Evolutionary conservation across 139 green algal genomes (phyloP).

Genomic region (Chlorella sp.): DNA sequence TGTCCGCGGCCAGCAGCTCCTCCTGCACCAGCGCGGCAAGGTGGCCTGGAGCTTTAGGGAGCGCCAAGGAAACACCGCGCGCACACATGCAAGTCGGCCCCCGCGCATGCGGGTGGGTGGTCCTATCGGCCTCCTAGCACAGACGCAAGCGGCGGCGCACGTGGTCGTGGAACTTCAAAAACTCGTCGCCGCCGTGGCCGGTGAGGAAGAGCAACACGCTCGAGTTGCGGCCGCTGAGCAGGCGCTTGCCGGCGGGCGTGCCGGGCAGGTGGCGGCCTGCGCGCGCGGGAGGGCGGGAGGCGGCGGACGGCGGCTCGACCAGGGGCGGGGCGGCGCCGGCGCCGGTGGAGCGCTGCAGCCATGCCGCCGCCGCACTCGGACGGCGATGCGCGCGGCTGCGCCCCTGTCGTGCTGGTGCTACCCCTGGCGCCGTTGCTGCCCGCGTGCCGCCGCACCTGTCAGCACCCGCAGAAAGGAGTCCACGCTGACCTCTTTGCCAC

Average conservation of each 20-base stretch:
- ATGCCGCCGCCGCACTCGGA: too few species aligned
- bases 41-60: too few species aligned
- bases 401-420: too few species aligned
- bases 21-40: conserved; percentile 17
- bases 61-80: too few species aligned
- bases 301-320: too few species aligned
- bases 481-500: conserved; percentile 87
- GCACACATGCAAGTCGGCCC: too few species aligned
- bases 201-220: conserved; percentile 91
- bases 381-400: too few species aligned
- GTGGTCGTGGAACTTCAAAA: conserved; percentile 95
- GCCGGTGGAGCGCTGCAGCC: too few species aligned
- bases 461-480: conserved; percentile 88
- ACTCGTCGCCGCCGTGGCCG: conserved; percentile 90
- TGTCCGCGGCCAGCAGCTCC: conserved; percentile 68
- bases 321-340: too few species aligned
- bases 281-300: too few species aligned
- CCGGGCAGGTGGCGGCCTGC: conserved; percentile 33
- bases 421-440: too few species aligned
- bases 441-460: conserved; percentile 53
- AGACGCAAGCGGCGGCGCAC: neutral
- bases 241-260: conserved; percentile 61
- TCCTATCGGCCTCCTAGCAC: neutral
- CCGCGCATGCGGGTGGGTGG: neutral
- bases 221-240: conserved; percentile 72